Evolutionary conservation across 1,139 yeast genomes (phyloP).

Genomic region (Pichia sp.): DNA sequence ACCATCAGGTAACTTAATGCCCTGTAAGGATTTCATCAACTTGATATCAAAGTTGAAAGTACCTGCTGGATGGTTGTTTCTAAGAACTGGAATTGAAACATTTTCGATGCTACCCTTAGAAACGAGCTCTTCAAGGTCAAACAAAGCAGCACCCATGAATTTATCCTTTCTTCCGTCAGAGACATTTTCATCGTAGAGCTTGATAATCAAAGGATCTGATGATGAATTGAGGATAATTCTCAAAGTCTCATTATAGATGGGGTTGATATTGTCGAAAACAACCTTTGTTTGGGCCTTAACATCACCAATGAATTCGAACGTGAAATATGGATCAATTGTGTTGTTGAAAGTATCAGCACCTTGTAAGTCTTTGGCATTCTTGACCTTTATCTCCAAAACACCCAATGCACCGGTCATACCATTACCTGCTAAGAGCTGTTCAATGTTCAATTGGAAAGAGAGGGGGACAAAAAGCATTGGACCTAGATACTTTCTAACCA

Average conservation of each 20-base stretch:
- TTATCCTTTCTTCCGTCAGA: constrained; percentile 78
- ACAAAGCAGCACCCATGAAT: constrained; percentile 67
- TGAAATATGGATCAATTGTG: constrained; percentile 84
- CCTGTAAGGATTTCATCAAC: constrained; percentile 74
- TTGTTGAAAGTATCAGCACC: constrained; percentile 66
- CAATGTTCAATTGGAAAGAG: constrained; percentile 85
- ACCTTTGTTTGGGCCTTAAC: constrained; percentile 61
- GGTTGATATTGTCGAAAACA: constrained; percentile 57
- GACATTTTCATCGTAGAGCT: constrained; percentile 53
- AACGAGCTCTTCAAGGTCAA: constrained; percentile 63
- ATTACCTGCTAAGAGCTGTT: constrained; percentile 83
- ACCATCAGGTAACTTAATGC: constrained; percentile 75
- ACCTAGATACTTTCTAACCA: constrained; percentile 80
- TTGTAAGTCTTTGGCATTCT: constrained; percentile 59
- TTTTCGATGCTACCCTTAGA: constrained; percentile 47
- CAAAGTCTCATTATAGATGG: constrained; percentile 79
- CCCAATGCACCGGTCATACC: constrained; percentile 80
- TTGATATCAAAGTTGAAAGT: constrained; percentile 60
- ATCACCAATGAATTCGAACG: constrained; percentile 55
- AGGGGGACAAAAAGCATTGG: constrained; percentile 84
- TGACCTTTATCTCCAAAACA: constrained; percentile 63
- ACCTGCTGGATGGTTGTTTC: constrained; percentile 83
- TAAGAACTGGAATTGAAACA: constrained; percentile 50
- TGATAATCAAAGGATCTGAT: constrained; percentile 71
- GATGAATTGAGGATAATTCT: constrained; percentile 66